Percentiles rank a stretch among this genome's conserved stretches.
Evolutionary conservation across 1,284 basidiomycete genomes (phyloP).

Genomic region (Rhodotorula sp.): DNA sequence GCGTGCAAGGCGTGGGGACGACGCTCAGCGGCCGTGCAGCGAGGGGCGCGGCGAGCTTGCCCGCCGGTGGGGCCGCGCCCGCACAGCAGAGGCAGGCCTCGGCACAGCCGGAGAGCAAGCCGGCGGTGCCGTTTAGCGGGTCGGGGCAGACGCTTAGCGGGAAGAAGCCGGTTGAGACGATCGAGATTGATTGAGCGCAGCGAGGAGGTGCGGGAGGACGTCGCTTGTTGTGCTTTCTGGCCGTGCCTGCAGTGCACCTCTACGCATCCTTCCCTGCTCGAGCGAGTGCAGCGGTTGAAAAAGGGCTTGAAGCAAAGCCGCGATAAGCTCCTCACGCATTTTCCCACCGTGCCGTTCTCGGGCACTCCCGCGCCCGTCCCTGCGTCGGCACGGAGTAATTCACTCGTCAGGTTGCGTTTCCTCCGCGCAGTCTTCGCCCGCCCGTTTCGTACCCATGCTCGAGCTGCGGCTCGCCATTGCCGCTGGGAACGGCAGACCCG

Average conservation of each 20-base stretch:
- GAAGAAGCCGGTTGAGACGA: constrained; percentile 41
- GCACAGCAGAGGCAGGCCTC: constrained; percentile 1
- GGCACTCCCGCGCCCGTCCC: neutral
- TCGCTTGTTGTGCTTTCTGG: neutral
- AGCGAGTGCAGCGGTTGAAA: neutral
- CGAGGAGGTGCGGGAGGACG: neutral
- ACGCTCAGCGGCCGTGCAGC: constrained; percentile 25
- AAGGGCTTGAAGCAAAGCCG: neutral
- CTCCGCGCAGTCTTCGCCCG: too few relatives aligned
- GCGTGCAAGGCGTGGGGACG: constrained; percentile 8
- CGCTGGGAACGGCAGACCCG: neutral
- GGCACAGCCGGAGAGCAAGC: neutral
- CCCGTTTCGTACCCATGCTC: neutral
- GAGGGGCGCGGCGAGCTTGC: constrained; percentile 6
- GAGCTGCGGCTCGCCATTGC: neutral
- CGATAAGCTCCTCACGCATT: neutral
- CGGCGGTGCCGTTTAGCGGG: constrained; percentile 31
- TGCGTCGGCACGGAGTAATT: too few relatives aligned
- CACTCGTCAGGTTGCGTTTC: too few relatives aligned
- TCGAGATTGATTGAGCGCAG: constrained; percentile 42
- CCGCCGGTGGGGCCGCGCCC: neutral
- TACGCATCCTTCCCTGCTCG: neutral
- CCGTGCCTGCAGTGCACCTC: neutral
- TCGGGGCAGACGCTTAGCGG: constrained; percentile 33
- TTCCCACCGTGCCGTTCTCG: neutral